These are phyloP conservation scores for Plectosphaerella cucumerina DNA, from an alignment of 2,329 filamentous ascomycete genomes.

Conservation along the genomic window DNA sequence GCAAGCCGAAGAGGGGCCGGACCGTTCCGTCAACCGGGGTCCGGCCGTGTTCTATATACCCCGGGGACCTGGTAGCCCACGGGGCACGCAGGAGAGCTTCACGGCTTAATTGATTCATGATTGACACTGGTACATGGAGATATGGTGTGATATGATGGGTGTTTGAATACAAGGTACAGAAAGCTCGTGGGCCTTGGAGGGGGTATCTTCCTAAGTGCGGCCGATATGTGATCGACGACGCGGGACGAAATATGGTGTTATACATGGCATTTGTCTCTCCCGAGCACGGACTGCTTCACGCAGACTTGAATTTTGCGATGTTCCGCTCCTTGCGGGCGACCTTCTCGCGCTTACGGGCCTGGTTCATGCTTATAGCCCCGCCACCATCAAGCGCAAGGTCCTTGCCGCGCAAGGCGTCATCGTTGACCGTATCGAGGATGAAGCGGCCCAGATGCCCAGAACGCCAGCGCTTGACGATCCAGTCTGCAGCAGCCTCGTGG, in stretches of 20 bases:
- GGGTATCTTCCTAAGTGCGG: constrained; percentile 8
- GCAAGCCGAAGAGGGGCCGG: too few relatives aligned
- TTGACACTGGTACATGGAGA: constrained; percentile 4
- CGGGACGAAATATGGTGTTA: too few relatives aligned
- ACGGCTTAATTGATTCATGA: too few relatives aligned
- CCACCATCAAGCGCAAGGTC: constrained; percentile 39
- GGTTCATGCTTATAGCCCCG: constrained; percentile 56
- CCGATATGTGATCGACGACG: background rate
- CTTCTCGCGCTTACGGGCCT: constrained; percentile 65
- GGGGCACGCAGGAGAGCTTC: too few relatives aligned
- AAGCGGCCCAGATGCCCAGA: constrained; percentile 72
- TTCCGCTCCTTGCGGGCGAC: constrained; percentile 42
- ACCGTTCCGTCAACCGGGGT: too few relatives aligned
- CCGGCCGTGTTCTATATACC: too few relatives aligned
- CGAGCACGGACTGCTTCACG: constrained; percentile 1
- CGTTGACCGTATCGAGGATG: constrained; percentile 70
- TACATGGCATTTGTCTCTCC: background rate
- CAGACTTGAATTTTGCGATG: constrained; percentile 8
- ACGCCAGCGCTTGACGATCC: constrained; percentile 80
- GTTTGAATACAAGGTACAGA: background rate
- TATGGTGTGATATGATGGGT: background rate
- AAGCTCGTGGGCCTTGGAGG: too few relatives aligned
- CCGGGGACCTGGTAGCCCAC: too few relatives aligned
- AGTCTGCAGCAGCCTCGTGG: constrained; percentile 68
- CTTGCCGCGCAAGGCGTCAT: constrained; percentile 49